These are phyloP conservation scores for Aspergillus bertholletiae DNA, from an alignment of 495 filamentous ascomycete species.

Conservation along the genomic window DNA sequence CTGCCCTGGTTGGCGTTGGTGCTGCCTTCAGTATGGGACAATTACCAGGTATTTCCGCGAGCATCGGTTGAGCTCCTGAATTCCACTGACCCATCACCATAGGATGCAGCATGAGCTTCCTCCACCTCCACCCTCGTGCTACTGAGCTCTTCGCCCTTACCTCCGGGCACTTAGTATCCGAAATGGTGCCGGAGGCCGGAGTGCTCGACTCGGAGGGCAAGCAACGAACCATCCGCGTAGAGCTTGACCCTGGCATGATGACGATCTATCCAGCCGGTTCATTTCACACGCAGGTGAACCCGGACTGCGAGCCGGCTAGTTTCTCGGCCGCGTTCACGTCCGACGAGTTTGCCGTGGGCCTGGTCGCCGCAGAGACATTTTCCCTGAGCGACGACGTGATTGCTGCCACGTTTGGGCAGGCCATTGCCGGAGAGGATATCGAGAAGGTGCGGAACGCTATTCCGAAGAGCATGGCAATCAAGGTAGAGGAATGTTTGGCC, in stretches of 20 bases:
- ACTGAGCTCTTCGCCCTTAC: slow-evolving; percentile 41
- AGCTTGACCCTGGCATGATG: slow-evolving; percentile 37
- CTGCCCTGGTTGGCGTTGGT: slow-evolving; percentile 14
- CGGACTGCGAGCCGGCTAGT: slow-evolving; percentile 30
- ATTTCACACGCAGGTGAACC: slow-evolving; percentile 50
- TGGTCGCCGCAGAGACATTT: slow-evolving; percentile 19
- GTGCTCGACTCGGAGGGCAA: slow-evolving; percentile 16
- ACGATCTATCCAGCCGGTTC: slow-evolving; percentile 46
- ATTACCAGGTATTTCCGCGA: slow-evolving; percentile 29
- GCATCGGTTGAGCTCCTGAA: not conserved
- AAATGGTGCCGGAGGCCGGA: slow-evolving; percentile 41
- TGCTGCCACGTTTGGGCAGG: slow-evolving; percentile 18
- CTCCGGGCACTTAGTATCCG: slow-evolving; percentile 34
- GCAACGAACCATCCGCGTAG: slow-evolving; percentile 24
- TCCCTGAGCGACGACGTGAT: slow-evolving; percentile 20
- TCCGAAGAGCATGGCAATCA: slow-evolving; percentile 13
- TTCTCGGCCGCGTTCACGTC: slow-evolving; percentile 24
- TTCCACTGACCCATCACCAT: slow-evolving; percentile 1
- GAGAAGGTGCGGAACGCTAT: slow-evolving; percentile 20
- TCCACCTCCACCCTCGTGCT: slow-evolving; percentile 40
- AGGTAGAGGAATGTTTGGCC: slow-evolving; percentile 24
- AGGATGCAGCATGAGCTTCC: slow-evolving; percentile 47
- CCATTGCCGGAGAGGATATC: slow-evolving; percentile 25
- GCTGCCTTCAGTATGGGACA: slow-evolving; percentile 22
- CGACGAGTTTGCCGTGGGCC: slow-evolving; percentile 21